Conservation (phyloP, 352 stramenopile species). For the Phytopythium sindhum region DNA sequence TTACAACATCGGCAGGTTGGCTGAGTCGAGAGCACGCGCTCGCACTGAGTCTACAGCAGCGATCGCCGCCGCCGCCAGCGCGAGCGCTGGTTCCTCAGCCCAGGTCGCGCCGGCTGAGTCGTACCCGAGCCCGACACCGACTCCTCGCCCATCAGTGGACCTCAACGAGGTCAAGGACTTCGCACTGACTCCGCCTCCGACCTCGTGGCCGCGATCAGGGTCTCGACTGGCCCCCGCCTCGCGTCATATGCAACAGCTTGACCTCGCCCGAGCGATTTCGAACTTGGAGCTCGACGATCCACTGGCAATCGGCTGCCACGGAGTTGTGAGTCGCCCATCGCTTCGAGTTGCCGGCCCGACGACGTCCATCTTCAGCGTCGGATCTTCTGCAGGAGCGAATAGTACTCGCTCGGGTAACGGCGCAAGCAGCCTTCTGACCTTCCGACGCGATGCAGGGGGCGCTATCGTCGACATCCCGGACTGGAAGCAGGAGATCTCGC, state of each 20-base stretch:
- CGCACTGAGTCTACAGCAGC: background rate
- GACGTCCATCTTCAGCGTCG: conserved; percentile 72
- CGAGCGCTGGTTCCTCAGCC: too few species aligned
- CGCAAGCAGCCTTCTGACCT: conserved; percentile 36
- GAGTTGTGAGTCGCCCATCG: conserved; percentile 20
- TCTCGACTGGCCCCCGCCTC: conserved; percentile 53
- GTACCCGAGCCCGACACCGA: conserved; percentile 30
- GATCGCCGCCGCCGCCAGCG: background rate
- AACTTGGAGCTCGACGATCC: conserved; percentile 78
- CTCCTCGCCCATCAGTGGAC: conserved; percentile 26
- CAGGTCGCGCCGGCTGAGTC: background rate
- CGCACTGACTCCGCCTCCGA: conserved; percentile 13
- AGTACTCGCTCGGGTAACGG: conserved; percentile 29
- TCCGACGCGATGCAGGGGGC: conserved; percentile 44
- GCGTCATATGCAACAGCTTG: conserved; percentile 73
- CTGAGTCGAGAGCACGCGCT: background rate
- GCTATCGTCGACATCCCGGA: conserved; percentile 49
- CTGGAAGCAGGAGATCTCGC: conserved; percentile 49
- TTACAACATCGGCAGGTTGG: conserved; percentile 31
- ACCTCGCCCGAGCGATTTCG: conserved; percentile 70
- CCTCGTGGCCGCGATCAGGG: conserved; percentile 4
- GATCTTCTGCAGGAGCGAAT: conserved; percentile 35
- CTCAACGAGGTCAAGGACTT: conserved; percentile 23
- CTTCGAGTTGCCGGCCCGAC: conserved; percentile 42
- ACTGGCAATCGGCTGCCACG: conserved; percentile 58